Conservation (phyloP, 116 monocot genomes). For the Papilionanthe hybrid region DNA sequence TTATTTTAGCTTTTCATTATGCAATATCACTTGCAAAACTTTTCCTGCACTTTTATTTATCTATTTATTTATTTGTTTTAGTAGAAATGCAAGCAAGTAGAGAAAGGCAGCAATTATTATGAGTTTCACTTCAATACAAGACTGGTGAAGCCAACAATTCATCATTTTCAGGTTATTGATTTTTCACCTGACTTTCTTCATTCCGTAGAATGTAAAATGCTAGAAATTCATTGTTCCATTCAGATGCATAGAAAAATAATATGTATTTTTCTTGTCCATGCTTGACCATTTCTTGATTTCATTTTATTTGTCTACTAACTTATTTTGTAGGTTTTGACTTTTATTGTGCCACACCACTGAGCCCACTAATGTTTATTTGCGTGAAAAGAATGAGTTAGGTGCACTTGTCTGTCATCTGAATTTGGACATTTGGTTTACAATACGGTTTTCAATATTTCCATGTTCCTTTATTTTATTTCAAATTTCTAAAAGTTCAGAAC, state of each 20-base stretch:
- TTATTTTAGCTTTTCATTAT: background rate
- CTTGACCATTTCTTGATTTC: background rate
- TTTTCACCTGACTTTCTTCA: background rate
- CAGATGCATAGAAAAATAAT: background rate
- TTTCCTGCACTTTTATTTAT: background rate
- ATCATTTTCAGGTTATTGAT: constrained; percentile 59
- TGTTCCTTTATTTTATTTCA: background rate
- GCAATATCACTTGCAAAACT: background rate
- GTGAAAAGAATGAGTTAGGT: background rate
- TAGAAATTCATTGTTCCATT: background rate
- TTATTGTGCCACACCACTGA: background rate
- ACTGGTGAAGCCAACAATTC: constrained; percentile 57
- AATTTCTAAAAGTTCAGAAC: background rate
- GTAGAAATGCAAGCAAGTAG: constrained; percentile 59
- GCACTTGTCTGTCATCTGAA: background rate
- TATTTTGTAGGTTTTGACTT: background rate
- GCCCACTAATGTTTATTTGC: background rate
- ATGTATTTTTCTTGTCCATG: background rate
- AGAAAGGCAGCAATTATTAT: constrained; percentile 58
- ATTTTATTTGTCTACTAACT: background rate
- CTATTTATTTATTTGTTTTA: background rate
- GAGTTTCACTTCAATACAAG: constrained; percentile 65
- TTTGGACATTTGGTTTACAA: background rate
- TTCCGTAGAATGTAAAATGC: background rate
- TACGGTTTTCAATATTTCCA: background rate